Percentiles rank a stretch among this genome's conserved stretches.
These are phyloP conservation scores for Tetragonia tetragonoides DNA, from an alignment of 148 eudicot genomes.

Conservation along the genomic window DNA sequence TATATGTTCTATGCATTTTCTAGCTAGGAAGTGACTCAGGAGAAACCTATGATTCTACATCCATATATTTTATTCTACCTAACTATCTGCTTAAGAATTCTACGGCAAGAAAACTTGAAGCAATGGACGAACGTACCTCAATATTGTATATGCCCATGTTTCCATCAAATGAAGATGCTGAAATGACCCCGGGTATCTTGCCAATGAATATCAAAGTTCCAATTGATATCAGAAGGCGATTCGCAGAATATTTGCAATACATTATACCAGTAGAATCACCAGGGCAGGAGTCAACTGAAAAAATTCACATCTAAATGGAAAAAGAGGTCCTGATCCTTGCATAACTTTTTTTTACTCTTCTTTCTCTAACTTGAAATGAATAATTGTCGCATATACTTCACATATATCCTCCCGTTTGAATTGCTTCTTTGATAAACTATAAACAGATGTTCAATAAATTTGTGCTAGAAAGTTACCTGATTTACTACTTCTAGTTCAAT, in stretches of 20 bases:
- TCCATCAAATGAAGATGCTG: constrained; percentile 98
- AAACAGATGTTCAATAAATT: too few species aligned
- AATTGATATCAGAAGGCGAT: constrained; percentile 85
- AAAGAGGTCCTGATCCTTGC: too few species aligned
- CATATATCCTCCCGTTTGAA: too few species aligned
- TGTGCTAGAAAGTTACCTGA: too few species aligned
- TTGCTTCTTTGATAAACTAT: too few species aligned
- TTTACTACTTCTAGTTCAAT: too few species aligned
- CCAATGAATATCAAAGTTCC: constrained; percentile 98
- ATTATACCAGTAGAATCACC: constrained; percentile 15
- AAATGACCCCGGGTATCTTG: constrained; percentile 91
- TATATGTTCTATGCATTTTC: too few species aligned
- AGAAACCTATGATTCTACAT: not conserved
- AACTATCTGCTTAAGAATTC: not conserved
- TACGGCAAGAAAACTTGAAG: not conserved
- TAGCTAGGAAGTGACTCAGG: too few species aligned
- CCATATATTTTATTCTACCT: not conserved
- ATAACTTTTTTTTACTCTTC: too few species aligned
- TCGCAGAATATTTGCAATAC: constrained; percentile 77
- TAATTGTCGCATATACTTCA: too few species aligned
- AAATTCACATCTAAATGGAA: not conserved
- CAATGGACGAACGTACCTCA: constrained; percentile 56
- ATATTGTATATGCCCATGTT: constrained; percentile 84
- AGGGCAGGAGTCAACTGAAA: constrained; percentile 4
- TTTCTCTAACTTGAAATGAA: too few species aligned